Evolutionary conservation across 345 rosid species (phyloP).

Genomic region (Chamaenerion angustifolium): DNA sequence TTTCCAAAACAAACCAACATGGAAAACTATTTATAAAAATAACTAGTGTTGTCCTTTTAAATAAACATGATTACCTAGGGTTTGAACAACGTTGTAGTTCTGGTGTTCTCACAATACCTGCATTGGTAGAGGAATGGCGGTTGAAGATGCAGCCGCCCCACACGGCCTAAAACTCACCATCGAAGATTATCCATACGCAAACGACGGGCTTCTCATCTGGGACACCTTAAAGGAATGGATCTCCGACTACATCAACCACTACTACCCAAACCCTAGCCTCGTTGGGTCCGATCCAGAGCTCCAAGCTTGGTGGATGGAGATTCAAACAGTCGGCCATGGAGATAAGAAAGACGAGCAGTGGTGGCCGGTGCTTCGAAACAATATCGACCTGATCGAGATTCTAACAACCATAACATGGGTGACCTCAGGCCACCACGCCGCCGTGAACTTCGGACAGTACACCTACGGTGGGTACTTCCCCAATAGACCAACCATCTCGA

Average conservation of each 20-base stretch:
- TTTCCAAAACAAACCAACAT: too few species aligned
- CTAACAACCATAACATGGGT: constrained; percentile 26
- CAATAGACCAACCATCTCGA: constrained; percentile 18
- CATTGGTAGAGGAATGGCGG: constrained; percentile 16
- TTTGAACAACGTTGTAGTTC: too few species aligned
- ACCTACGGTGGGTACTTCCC: constrained; percentile 26
- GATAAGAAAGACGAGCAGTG: constrained; percentile 38
- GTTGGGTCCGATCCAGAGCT: constrained; percentile 19
- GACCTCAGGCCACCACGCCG: constrained; percentile 32
- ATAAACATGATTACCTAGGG: too few species aligned
- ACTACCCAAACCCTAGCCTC: constrained; percentile 11
- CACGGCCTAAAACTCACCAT: constrained; percentile 19
- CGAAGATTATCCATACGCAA: constrained; percentile 23
- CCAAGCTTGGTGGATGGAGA: constrained; percentile 25
- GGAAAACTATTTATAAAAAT: too few species aligned
- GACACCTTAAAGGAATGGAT: constrained; percentile 19
- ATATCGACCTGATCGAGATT: constrained; percentile 20
- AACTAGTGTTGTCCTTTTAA: too few species aligned
- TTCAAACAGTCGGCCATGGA: constrained; percentile 21
- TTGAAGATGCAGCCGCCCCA: constrained; percentile 12
- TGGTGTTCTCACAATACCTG: too few species aligned
- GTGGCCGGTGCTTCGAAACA: constrained; percentile 35
- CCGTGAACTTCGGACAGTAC: constrained; percentile 32
- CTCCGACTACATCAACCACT: constrained; percentile 11
- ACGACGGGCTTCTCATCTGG: constrained; percentile 22